A percentile compares a stretch with the other conserved stretches of the same genome.
Evolutionary conservation across 2,329 filamentous ascomycete genomes (phyloP).

Genomic region (Xylaria sp.): DNA sequence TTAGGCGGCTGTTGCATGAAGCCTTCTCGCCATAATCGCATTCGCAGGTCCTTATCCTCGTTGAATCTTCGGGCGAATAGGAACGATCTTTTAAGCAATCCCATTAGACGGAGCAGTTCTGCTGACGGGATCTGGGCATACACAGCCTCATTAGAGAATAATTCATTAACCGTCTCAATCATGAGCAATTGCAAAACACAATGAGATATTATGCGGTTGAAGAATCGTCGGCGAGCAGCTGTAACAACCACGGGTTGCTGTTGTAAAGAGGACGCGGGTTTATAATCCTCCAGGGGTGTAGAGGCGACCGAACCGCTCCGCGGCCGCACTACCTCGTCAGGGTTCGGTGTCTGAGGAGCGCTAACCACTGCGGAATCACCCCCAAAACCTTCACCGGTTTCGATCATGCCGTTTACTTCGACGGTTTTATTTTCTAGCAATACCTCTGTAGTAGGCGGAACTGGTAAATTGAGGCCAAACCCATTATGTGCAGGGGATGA

Average conservation of each 20-base stretch:
- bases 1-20: slow-evolving; percentile 99
- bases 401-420: slow-evolving; percentile 67
- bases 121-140: slow-evolving; percentile 91
- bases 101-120: slow-evolving; percentile 92
- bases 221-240: slow-evolving; percentile 90
- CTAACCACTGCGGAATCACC: slow-evolving; percentile 47
- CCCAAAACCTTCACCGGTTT: slow-evolving; percentile 52
- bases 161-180: slow-evolving; percentile 99
- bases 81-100: slow-evolving; percentile 92
- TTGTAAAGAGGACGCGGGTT: slow-evolving; percentile 77
- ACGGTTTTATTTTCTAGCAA: slow-evolving; percentile 64
- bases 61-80: slow-evolving; percentile 98
- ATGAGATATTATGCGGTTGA: slow-evolving; percentile 99
- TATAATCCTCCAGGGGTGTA: slow-evolving; percentile 83
- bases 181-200: slow-evolving; percentile 97
- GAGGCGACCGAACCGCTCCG: slow-evolving; percentile 49
- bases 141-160: slow-evolving; percentile 96
- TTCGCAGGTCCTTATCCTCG: slow-evolving; percentile 93
- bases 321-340: slow-evolving; percentile 39
- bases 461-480: slow-evolving; percentile 59
- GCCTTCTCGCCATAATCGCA: slow-evolving; percentile 93
- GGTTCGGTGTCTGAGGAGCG: slow-evolving; percentile 38
- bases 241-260: slow-evolving; percentile 93
- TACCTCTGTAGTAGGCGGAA: slow-evolving; percentile 55
- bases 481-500: slow-evolving; percentile 64